Percentiles rank a stretch among this genome's conserved stretches.
Conservation (phyloP, 805 yeast genomes). For the Kuraishia piskuri region DNA sequence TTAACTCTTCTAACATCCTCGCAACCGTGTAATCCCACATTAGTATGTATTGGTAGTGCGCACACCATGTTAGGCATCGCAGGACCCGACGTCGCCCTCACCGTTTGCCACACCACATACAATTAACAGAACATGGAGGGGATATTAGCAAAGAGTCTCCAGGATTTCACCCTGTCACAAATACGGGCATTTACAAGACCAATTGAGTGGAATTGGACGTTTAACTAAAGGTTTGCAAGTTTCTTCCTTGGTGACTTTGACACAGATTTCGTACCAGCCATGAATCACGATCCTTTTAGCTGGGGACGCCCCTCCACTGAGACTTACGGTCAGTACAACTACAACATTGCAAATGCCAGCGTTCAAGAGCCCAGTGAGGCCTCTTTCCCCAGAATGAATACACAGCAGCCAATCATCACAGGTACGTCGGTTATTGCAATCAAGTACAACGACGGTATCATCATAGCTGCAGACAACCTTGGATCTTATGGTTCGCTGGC, state of each 20-base stretch:
- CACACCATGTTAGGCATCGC: neutral
- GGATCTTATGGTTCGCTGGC: constrained; percentile 92
- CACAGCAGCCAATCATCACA: constrained; percentile 92
- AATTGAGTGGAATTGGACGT: neutral
- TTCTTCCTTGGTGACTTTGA: neutral
- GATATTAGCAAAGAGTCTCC: too few relatives aligned
- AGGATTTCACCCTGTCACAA: too few relatives aligned
- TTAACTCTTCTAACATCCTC: neutral
- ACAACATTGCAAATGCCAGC: constrained; percentile 58
- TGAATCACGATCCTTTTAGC: constrained; percentile 91
- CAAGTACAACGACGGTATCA: constrained; percentile 83
- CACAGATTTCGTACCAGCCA: constrained; percentile 16
- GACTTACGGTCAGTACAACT: constrained; percentile 75
- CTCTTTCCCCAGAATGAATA: constrained; percentile 65
- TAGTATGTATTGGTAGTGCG: neutral
- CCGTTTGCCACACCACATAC: neutral
- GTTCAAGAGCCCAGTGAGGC: constrained; percentile 4
- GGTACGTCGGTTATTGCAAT: constrained; percentile 93
- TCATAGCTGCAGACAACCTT: constrained; percentile 91
- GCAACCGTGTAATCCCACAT: neutral
- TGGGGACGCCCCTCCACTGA: constrained; percentile 95
- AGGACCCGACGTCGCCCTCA: neutral
- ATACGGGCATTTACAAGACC: neutral
- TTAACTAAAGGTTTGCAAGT: neutral
- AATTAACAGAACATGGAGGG: too few relatives aligned